phyloP scores from a whole-genome alignment of 2,329 filamentous ascomycete species.

The Coniochaeta sp. region DNA sequence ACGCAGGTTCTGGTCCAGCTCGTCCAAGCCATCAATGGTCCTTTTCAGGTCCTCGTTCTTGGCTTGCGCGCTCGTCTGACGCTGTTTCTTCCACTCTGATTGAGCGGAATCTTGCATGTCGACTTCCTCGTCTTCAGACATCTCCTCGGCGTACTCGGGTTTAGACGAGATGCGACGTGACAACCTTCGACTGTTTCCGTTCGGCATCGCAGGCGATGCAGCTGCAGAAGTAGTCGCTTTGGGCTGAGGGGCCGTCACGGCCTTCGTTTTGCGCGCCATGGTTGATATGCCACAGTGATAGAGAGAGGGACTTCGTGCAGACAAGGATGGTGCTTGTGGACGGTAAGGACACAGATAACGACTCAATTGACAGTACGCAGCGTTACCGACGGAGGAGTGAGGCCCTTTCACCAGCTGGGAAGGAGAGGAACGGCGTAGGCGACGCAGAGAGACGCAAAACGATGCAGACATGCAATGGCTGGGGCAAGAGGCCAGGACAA shows the following conservation, averaged over 20 bases:
- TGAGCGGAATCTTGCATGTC: neutral
- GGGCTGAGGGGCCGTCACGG: neutral
- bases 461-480: neutral
- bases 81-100: neutral
- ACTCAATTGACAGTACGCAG: neutral
- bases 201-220: neutral
- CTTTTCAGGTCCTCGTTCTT: slow-evolving; percentile 22
- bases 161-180: neutral
- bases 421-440: neutral
- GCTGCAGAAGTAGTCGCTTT: neutral
- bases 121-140: neutral
- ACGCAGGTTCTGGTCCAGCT: slow-evolving; percentile 41
- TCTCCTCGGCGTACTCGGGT: neutral
- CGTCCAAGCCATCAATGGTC: slow-evolving; percentile 35
- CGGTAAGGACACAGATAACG: neutral
- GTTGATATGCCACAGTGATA: neutral
- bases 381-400: neutral
- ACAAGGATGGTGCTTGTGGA: neutral
- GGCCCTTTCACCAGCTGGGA: neutral
- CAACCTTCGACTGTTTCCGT: neutral
- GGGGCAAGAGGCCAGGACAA: neutral
- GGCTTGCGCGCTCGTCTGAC: neutral
- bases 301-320: neutral
- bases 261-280: neutral
- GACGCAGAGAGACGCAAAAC: neutral